Evolutionary conservation across 2,329 filamentous ascomycete genomes (phyloP).

Genomic region (Colletotrichum neosansevieriae): DNA sequence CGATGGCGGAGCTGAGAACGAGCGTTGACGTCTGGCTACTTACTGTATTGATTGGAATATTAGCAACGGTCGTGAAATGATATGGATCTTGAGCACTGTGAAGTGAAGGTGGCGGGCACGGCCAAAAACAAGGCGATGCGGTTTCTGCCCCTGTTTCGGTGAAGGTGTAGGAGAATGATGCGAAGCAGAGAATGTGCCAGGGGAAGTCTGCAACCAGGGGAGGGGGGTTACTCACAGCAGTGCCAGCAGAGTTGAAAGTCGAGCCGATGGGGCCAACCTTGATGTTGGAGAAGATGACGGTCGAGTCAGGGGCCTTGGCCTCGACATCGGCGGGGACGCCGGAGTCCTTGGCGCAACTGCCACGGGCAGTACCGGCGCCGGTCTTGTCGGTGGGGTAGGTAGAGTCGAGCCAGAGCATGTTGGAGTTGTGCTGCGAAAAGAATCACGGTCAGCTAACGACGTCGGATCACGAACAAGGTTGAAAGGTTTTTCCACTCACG

Average conservation of each 20-base stretch:
- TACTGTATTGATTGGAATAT: not conserved
- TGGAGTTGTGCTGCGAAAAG: constrained; percentile 61
- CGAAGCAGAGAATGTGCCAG: no score
- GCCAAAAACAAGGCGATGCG: no score
- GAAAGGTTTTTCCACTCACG: no score
- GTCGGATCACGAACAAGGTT: not conserved
- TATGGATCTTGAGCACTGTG: no score
- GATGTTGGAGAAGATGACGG: constrained; percentile 66
- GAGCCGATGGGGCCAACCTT: constrained; percentile 65
- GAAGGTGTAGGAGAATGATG: no score
- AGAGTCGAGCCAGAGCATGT: constrained; percentile 83
- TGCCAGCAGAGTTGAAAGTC: constrained; percentile 53
- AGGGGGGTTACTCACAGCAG: constrained; percentile 18
- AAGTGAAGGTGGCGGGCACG: no score
- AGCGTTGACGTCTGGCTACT: not conserved
- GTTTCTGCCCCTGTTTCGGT: no score
- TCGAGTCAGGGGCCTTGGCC: constrained; percentile 57
- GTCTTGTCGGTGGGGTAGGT: constrained; percentile 67
- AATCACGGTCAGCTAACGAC: not conserved
- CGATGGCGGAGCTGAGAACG: not conserved
- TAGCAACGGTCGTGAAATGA: not conserved
- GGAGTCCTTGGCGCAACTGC: constrained; percentile 63
- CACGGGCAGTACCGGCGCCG: constrained; percentile 62
- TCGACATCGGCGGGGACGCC: constrained; percentile 66
- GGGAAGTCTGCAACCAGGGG: no score